Conservation (phyloP, 352 stramenopile species). For the Phytophthora palmivora region DNA sequence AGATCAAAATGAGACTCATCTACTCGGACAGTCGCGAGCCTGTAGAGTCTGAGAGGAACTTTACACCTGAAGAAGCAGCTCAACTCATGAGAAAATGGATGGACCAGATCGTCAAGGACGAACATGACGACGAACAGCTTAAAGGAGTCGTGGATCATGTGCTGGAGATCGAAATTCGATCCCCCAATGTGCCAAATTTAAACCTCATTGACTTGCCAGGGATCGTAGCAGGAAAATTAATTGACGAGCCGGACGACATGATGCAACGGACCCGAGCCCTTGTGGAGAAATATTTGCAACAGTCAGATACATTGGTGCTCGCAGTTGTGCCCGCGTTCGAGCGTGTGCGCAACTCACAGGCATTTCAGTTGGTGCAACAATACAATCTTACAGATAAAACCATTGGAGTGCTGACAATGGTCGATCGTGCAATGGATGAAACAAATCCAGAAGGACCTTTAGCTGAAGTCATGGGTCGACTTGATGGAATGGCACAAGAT, state of each 20-base stretch:
- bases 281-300: conserved; percentile 44
- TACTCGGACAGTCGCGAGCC: conserved; percentile 40
- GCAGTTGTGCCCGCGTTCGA: conserved; percentile 46
- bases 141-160: conserved; percentile 47
- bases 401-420: conserved; percentile 55
- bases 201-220: conserved; percentile 53
- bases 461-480: conserved; percentile 29
- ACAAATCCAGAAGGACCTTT: conserved; percentile 35
- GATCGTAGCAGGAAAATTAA: conserved; percentile 40
- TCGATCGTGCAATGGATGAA: conserved; percentile 37
- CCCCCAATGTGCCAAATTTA: conserved; percentile 46
- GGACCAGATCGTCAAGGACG: conserved; percentile 36
- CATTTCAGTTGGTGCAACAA: conserved; percentile 55
- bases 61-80: conserved; percentile 24
- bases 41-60: conserved; percentile 27
- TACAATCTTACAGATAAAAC: conserved; percentile 42
- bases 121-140: conserved; percentile 14
- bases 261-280: conserved; percentile 47
- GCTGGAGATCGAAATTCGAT: conserved; percentile 47
- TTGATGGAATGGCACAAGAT: conserved; percentile 39
- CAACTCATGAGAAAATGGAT: conserved; percentile 46
- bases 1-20: conserved; percentile 39
- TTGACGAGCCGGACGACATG: conserved; percentile 47
- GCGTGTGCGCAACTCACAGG: conserved; percentile 48
- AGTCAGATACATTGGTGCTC: conserved; percentile 49